Evolutionary conservation across 2,329 filamentous ascomycete species (phyloP).

Genomic region (Fusarium sp.): DNA sequence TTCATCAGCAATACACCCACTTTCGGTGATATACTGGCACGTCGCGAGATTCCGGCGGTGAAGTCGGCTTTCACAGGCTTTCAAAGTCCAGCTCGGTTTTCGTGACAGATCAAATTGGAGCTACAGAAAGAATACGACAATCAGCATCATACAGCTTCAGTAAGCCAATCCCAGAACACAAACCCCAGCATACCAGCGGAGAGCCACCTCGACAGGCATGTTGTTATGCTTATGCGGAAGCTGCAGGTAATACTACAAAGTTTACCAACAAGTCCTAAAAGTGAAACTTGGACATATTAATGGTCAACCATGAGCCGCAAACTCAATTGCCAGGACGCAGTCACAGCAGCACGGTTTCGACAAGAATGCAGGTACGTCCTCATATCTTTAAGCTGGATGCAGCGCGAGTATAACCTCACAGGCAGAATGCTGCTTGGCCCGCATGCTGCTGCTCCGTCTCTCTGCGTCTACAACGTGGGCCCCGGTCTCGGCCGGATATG

Average conservation of each 20-base stretch:
- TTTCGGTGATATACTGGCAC: constrained; percentile 17
- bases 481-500: constrained; percentile 37
- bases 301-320: constrained; percentile 11
- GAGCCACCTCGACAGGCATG: background rate
- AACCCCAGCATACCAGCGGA: background rate
- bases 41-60: constrained; percentile 40
- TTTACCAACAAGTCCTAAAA: background rate
- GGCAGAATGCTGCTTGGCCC: constrained; percentile 28
- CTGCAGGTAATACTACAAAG: background rate
- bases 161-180: background rate
- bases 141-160: constrained; percentile 6
- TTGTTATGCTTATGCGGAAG: background rate
- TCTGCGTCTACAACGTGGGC: constrained; percentile 17
- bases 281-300: constrained; percentile 1
- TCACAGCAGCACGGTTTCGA: background rate
- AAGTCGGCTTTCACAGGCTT: constrained; percentile 16
- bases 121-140: constrained; percentile 12
- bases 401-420: constrained; percentile 17
- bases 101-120: background rate
- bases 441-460: constrained; percentile 24
- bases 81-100: constrained; percentile 12
- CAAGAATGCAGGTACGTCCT: constrained; percentile 23
- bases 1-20: constrained; percentile 36
- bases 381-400: constrained; percentile 7
- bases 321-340: background rate